Conservation (phyloP, 2,329 filamentous ascomycete genomes). For the Colletotrichum spaethianum region DNA sequence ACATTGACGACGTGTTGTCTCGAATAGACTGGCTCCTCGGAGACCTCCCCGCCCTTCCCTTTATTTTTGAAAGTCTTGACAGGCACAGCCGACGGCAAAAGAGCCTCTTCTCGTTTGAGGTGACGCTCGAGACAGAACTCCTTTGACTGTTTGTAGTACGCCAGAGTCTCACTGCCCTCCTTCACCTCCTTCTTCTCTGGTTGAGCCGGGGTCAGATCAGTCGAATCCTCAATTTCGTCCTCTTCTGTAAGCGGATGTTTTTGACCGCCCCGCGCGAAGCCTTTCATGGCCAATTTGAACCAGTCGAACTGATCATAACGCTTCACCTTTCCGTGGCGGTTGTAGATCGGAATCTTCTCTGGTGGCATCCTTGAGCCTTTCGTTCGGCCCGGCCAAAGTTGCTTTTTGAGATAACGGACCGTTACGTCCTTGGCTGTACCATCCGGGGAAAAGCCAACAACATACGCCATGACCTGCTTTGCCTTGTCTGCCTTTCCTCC, state of each 20-base stretch:
- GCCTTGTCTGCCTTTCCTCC: constrained; percentile 87
- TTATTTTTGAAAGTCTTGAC: constrained; percentile 82
- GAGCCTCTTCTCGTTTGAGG: constrained; percentile 90
- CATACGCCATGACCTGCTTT: constrained; percentile 91
- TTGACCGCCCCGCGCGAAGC: constrained; percentile 71
- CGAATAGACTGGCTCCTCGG: constrained; percentile 84
- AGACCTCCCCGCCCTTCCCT: constrained; percentile 80
- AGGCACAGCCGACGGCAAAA: constrained; percentile 76
- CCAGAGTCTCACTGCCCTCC: constrained; percentile 84
- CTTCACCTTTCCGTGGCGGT: constrained; percentile 82
- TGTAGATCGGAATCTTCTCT: constrained; percentile 86
- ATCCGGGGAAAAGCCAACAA: constrained; percentile 86
- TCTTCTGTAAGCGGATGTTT: constrained; percentile 73
- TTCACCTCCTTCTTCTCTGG: constrained; percentile 81
- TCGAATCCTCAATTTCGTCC: constrained; percentile 85
- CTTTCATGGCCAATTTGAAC: constrained; percentile 85
- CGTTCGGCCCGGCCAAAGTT: constrained; percentile 87
- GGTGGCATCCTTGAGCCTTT: constrained; percentile 85
- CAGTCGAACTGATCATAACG: constrained; percentile 86
- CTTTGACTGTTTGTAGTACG: constrained; percentile 88
- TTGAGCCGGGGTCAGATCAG: constrained; percentile 81
- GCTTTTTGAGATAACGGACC: constrained; percentile 87
- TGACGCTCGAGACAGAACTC: constrained; percentile 91
- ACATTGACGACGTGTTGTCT: constrained; percentile 86
- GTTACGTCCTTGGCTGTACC: constrained; percentile 96